These are phyloP conservation scores for Pulveroboletus frians DNA, from an alignment of 768 basidiomycete species.

Conservation along the genomic window DNA sequence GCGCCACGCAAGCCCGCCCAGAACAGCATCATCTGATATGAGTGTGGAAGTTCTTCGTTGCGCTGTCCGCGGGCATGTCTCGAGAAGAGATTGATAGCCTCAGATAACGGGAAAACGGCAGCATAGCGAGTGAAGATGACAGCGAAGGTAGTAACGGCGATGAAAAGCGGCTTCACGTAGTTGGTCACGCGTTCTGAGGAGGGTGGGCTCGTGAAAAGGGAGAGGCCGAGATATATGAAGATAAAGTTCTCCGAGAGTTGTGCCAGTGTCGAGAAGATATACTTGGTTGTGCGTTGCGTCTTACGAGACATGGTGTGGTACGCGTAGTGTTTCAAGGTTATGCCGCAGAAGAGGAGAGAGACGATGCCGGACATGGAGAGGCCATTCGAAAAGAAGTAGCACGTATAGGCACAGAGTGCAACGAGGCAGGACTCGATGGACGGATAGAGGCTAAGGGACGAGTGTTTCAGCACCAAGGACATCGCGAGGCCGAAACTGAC, in stretches of 20 bases:
- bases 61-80: constrained; percentile 80
- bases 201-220: constrained; percentile 88
- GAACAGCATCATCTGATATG: constrained; percentile 99
- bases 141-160: constrained; percentile 83
- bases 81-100: constrained; percentile 91
- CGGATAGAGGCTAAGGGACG: constrained; percentile 79
- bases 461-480: constrained; percentile 93
- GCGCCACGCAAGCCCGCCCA: constrained; percentile 98
- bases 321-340: constrained; percentile 99
- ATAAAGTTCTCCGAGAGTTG: constrained; percentile 98
- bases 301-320: constrained; percentile 98
- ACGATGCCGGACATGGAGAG: constrained; percentile 94
- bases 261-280: constrained; percentile 91
- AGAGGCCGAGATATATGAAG: constrained; percentile 96
- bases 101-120: constrained; percentile 92
- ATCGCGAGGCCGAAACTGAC: constrained; percentile 87
- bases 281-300: constrained; percentile 91
- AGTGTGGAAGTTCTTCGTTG: constrained; percentile 88
- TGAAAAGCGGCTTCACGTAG: constrained; percentile 95
- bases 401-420: constrained; percentile 89
- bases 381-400: constrained; percentile 99
- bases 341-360: constrained; percentile 95
- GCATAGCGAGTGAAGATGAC: constrained; percentile 94
- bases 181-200: constrained; percentile 68
- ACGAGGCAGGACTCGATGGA: constrained; percentile 97